Conservation (phyloP, 176 grass and related monocot genomes). For the Poa pratensis region DNA sequence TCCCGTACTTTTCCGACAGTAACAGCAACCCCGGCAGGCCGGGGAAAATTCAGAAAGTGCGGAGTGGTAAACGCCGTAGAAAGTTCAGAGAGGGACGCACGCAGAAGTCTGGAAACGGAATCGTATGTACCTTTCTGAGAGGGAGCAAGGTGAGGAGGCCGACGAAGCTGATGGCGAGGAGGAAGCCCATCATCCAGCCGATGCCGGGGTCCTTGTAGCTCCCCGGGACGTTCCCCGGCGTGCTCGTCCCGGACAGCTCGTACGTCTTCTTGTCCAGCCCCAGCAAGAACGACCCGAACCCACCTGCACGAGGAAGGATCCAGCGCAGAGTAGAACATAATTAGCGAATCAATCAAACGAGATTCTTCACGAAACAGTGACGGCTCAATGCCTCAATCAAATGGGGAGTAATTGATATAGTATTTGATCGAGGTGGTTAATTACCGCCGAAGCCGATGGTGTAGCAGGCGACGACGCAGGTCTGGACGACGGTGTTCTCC, state of each 20-base stretch:
- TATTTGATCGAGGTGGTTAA: neutral
- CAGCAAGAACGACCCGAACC: conserved; percentile 92
- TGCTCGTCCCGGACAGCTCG: conserved; percentile 73
- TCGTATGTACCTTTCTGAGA: conserved; percentile 74
- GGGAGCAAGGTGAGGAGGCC: conserved; percentile 91
- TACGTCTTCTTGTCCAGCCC: conserved; percentile 93
- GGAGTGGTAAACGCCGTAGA: conserved; percentile 10
- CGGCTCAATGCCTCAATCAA: neutral
- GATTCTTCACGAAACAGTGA: neutral
- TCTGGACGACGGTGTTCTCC: conserved; percentile 99
- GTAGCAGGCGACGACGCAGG: conserved; percentile 89
- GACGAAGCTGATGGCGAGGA: conserved; percentile 79
- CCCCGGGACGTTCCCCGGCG: conserved; percentile 76
- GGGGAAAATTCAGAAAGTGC: conserved; percentile 27
- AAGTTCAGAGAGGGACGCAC: neutral
- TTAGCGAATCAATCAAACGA: neutral
- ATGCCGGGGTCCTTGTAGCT: conserved; percentile 89
- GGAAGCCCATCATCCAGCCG: conserved; percentile 98
- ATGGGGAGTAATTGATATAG: neutral
- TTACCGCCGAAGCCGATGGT: conserved; percentile 83
- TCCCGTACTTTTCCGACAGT: conserved; percentile 1
- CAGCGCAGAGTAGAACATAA: no score
- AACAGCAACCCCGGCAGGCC: neutral
- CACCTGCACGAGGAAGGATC: conserved; percentile 49
- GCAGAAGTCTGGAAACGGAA: neutral